phyloP scores from a whole-genome alignment of 495 filamentous ascomycete species.

The Aspergillus avenaceus region DNA sequence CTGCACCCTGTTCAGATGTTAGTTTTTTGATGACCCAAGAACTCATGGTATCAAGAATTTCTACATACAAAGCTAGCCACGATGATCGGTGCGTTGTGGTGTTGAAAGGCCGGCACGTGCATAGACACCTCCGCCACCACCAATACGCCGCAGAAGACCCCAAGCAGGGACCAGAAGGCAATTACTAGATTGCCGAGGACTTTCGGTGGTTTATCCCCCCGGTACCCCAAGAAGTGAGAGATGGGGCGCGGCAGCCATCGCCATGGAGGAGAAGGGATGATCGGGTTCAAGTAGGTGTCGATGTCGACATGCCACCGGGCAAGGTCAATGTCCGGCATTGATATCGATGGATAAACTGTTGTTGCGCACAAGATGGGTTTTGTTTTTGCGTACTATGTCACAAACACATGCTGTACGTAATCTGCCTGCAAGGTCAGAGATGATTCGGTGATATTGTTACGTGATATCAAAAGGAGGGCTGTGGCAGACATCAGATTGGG shows the following conservation, averaged over 20 bases:
- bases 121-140: slow-evolving; percentile 37
- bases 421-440: not conserved
- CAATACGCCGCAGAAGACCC: slow-evolving; percentile 41
- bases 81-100: slow-evolving; percentile 33
- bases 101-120: slow-evolving; percentile 34
- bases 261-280: slow-evolving; percentile 49
- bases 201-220: slow-evolving; percentile 22
- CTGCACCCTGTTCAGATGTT: slow-evolving; percentile 55
- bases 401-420: not conserved
- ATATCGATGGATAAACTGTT: not conserved
- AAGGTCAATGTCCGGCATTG: slow-evolving; percentile 8
- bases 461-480: not conserved
- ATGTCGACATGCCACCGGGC: slow-evolving; percentile 57
- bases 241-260: slow-evolving; percentile 32
- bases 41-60: not conserved
- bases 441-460: not conserved
- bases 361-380: not conserved
- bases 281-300: slow-evolving; percentile 59
- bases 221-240: slow-evolving; percentile 39
- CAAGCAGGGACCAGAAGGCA: slow-evolving; percentile 40
- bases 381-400: not conserved
- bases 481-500: not conserved
- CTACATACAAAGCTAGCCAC: slow-evolving; percentile 41
- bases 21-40: slow-evolving; percentile 1
- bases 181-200: slow-evolving; percentile 33